Evolutionary conservation across 495 filamentous ascomycete genomes (phyloP).

Genomic region (Venustampulla echinocandica): DNA sequence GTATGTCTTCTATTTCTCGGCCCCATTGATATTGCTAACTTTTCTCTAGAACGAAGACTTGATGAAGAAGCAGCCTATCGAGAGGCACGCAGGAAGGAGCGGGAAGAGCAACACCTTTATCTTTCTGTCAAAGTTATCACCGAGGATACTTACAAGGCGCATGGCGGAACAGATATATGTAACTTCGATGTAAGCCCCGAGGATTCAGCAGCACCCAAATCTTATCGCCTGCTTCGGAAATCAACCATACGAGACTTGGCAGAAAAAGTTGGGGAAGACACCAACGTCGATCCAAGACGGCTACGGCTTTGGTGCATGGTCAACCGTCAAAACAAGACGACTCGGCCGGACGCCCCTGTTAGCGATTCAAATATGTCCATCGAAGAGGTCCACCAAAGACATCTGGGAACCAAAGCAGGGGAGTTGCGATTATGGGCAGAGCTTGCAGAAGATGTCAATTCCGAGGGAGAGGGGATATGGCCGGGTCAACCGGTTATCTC

Average conservation of each 20-base stretch:
- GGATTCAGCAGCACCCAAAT: slow-evolving; percentile 52
- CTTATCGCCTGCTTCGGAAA: slow-evolving; percentile 61
- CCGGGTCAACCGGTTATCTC: slow-evolving; percentile 33
- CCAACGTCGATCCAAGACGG: slow-evolving; percentile 49
- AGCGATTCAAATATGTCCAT: slow-evolving; percentile 68
- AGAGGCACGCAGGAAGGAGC: slow-evolving; percentile 71
- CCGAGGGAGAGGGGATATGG: slow-evolving; percentile 61
- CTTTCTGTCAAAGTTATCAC: slow-evolving; percentile 73
- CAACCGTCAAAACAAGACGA: slow-evolving; percentile 95
- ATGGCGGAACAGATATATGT: slow-evolving; percentile 81
- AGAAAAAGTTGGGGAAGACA: slow-evolving; percentile 56
- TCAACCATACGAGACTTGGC: slow-evolving; percentile 69
- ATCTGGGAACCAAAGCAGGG: slow-evolving; percentile 50
- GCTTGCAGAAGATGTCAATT: slow-evolving; percentile 51
- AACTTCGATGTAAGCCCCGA: slow-evolving; percentile 47
- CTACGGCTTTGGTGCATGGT: slow-evolving; percentile 95
- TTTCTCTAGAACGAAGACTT: slow-evolving; percentile 50
- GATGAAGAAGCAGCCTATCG: slow-evolving; percentile 70
- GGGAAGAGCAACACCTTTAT: slow-evolving; percentile 89
- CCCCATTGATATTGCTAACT: slow-evolving; percentile 25
- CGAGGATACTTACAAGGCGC: slow-evolving; percentile 65
- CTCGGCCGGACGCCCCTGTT: slow-evolving; percentile 79
- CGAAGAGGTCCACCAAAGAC: slow-evolving; percentile 66
- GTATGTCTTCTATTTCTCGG: slow-evolving; percentile 27
- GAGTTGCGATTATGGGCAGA: slow-evolving; percentile 84